Evolutionary conservation across 2,329 filamentous ascomycete genomes (phyloP).

Genomic region (Apiospora saccharicola): DNA sequence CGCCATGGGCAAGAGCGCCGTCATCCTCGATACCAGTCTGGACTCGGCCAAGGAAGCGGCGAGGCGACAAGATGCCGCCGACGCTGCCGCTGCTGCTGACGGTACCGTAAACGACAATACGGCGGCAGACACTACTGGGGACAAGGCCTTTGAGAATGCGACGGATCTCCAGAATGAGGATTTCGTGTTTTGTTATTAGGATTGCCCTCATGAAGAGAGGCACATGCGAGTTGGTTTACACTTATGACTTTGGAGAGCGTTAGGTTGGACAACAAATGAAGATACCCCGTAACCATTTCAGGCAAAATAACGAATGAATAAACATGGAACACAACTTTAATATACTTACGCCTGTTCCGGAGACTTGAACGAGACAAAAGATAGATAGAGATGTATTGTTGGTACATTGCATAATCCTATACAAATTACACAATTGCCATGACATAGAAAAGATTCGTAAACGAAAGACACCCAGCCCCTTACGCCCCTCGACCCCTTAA

Average conservation of each 20-base stretch:
- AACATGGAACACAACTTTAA: neutral
- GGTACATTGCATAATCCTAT: neutral
- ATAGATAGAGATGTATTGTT: neutral
- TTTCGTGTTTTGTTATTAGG: conserved; percentile 65
- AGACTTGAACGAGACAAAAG: neutral
- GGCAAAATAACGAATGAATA: neutral
- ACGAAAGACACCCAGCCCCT: neutral
- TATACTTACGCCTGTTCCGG: neutral
- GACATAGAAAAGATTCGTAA: conserved; percentile 2
- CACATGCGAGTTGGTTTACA: neutral
- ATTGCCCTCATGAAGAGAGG: no score
- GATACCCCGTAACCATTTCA: neutral
- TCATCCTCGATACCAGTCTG: conserved; percentile 67
- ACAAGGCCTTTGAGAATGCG: conserved; percentile 63
- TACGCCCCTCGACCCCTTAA: neutral
- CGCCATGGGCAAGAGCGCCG: conserved; percentile 64
- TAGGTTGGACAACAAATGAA: neutral
- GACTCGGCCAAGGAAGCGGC: conserved; percentile 54
- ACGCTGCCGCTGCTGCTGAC: conserved; percentile 30
- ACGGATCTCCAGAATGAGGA: conserved; percentile 70
- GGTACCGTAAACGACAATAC: conserved; percentile 32
- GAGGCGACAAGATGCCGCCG: conserved; percentile 42
- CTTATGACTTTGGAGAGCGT: neutral
- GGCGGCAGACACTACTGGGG: conserved; percentile 43
- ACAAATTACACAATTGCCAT: conserved; percentile 7